These are phyloP conservation scores for Fusarium sp. DNA, from an alignment of 2,329 filamentous ascomycete species.

Conservation along the genomic window DNA sequence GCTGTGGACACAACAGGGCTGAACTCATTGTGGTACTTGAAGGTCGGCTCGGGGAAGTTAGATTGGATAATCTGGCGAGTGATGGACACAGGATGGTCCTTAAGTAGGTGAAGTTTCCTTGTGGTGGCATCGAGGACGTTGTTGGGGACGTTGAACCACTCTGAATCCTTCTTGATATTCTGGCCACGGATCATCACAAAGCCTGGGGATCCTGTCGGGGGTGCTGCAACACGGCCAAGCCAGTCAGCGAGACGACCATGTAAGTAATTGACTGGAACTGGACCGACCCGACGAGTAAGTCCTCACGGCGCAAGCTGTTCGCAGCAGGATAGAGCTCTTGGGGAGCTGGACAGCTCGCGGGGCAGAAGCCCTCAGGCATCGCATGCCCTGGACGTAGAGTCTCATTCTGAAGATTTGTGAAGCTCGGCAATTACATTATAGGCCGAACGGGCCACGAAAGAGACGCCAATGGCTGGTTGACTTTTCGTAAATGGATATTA, in stretches of 20 bases:
- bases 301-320: constrained; percentile 38
- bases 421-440: constrained; percentile 38
- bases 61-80: constrained; percentile 94
- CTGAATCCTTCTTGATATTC: constrained; percentile 67
- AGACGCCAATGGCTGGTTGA: constrained; percentile 22
- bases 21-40: constrained; percentile 80
- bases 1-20: constrained; percentile 84
- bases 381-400: constrained; percentile 40
- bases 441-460: constrained; percentile 8
- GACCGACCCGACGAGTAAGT: constrained; percentile 44
- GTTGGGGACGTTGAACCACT: constrained; percentile 85
- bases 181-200: constrained; percentile 70
- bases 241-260: constrained; percentile 36
- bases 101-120: constrained; percentile 87
- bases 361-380: constrained; percentile 44
- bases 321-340: constrained; percentile 39
- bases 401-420: constrained; percentile 36
- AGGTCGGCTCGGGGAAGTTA: constrained; percentile 79
- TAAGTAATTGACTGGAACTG: constrained; percentile 11
- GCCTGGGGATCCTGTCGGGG: constrained; percentile 42
- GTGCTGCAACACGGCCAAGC: constrained; percentile 26
- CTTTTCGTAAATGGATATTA: background rate
- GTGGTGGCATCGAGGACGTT: constrained; percentile 80
- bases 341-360: constrained; percentile 38
- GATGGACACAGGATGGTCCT: constrained; percentile 89